Conservation (phyloP, 257 asterid species). For the Agastache rugosa region DNA sequence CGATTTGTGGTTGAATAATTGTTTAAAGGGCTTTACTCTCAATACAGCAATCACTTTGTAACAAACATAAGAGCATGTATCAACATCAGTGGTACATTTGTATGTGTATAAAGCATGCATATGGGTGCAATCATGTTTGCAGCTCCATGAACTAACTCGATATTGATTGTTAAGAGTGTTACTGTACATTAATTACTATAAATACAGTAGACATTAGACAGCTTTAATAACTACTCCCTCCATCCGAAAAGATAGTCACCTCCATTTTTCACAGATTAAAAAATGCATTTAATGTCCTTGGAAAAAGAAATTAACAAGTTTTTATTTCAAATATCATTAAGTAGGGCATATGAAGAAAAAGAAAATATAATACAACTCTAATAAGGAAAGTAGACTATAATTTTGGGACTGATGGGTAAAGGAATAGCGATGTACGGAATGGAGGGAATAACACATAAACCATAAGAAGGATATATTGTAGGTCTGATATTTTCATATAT, state of each 20-base stretch:
- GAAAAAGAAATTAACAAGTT: no score
- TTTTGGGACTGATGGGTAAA: background rate
- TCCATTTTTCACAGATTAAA: no score
- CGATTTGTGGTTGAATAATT: no score
- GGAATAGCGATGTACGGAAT: no score
- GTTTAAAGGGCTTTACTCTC: background rate
- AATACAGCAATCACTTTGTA: no score
- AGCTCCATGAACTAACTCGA: background rate
- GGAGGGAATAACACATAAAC: background rate
- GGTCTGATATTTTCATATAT: background rate
- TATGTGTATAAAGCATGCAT: no score
- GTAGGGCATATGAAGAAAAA: no score
- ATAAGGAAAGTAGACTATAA: no score
- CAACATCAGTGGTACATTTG: no score
- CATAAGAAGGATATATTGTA: background rate
- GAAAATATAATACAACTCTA: no score
- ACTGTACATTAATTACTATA: background rate
- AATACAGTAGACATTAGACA: constrained; percentile 4
- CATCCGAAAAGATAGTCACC: background rate
- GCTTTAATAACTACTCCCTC: background rate
- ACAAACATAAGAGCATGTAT: no score
- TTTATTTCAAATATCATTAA: no score
- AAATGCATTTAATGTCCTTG: background rate
- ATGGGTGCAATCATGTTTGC: background rate
- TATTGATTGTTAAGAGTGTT: background rate